phyloP scores from a whole-genome alignment of 345 rosid genomes.

The Salix brachista region DNA sequence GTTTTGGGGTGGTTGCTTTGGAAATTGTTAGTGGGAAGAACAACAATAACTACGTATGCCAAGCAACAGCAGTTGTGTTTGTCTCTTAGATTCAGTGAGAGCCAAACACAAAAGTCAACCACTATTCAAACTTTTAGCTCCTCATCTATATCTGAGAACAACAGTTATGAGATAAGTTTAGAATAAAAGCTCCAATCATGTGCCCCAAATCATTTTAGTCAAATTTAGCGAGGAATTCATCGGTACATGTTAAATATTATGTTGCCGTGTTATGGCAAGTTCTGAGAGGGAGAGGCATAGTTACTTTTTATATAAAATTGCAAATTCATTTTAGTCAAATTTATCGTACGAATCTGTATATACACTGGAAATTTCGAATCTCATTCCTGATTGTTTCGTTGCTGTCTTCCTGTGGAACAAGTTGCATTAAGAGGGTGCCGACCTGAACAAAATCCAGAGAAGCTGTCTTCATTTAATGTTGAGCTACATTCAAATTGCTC shows the following conservation, averaged over 20 bases:
- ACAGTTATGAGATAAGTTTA: background rate
- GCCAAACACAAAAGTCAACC: conserved; percentile 34
- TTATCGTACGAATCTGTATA: background rate
- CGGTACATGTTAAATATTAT: background rate
- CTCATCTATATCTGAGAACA: conserved; percentile 19
- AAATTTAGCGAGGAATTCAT: background rate
- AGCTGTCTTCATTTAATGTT: too few species aligned
- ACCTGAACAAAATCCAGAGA: too few species aligned
- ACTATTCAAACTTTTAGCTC: conserved; percentile 19
- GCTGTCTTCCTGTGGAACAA: background rate
- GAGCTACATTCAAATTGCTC: too few species aligned
- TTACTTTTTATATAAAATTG: background rate
- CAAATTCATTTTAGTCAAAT: background rate
- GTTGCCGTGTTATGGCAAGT: too few species aligned
- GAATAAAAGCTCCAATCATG: background rate
- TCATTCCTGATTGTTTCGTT: too few species aligned
- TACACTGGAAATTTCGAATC: background rate
- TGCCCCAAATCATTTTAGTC: background rate
- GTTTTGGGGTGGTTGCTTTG: conserved; percentile 28
- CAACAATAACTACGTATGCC: conserved; percentile 18
- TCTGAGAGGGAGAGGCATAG: background rate
- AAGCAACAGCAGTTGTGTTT: conserved; percentile 11
- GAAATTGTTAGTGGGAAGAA: conserved; percentile 25
- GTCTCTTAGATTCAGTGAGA: conserved; percentile 26
- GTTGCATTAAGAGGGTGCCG: background rate